These are phyloP conservation scores for Chloris gayana DNA, from an alignment of 176 grass and related monocot genomes.

Conservation along the genomic window DNA sequence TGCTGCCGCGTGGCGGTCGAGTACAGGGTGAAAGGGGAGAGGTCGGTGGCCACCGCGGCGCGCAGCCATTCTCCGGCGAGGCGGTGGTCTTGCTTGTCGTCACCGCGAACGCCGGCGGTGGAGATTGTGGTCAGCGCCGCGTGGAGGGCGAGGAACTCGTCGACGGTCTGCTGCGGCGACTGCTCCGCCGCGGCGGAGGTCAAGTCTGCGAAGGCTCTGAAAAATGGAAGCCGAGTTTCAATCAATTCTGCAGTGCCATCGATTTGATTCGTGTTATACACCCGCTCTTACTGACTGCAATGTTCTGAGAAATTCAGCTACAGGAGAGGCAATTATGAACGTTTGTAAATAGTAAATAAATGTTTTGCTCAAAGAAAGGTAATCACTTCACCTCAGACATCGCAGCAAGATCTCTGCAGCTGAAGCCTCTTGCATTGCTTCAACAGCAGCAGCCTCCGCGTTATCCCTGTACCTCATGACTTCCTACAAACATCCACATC, in stretches of 20 bases:
- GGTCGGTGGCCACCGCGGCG: conserved; percentile 18
- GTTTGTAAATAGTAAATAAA: too few relatives aligned
- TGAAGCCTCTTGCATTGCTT: conserved; percentile 76
- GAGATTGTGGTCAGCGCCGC: conserved; percentile 5
- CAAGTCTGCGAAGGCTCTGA: conserved; percentile 43
- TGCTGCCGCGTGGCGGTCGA: not conserved
- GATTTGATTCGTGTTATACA: too few relatives aligned
- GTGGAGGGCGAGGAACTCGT: conserved; percentile 55
- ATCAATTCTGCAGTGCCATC: not conserved
- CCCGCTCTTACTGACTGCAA: too few relatives aligned
- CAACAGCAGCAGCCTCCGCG: conserved; percentile 73
- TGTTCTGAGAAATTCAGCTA: not conserved
- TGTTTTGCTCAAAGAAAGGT: not conserved
- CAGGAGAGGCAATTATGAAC: not conserved
- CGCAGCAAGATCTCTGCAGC: conserved; percentile 66
- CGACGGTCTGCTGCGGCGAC: conserved; percentile 49
- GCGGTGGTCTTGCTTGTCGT: not conserved
- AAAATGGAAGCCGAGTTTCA: not conserved
- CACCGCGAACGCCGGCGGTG: not conserved
- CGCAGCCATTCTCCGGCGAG: conserved; percentile 31
- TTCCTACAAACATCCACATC: conserved; percentile 39
- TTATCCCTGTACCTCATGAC: conserved; percentile 70
- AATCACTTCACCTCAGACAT: conserved; percentile 55
- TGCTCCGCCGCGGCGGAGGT: conserved; percentile 24
- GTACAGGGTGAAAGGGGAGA: conserved; percentile 32